Conservation (phyloP, 192 early-diverging fungal species). For the Coemansia pectinata region DNA sequence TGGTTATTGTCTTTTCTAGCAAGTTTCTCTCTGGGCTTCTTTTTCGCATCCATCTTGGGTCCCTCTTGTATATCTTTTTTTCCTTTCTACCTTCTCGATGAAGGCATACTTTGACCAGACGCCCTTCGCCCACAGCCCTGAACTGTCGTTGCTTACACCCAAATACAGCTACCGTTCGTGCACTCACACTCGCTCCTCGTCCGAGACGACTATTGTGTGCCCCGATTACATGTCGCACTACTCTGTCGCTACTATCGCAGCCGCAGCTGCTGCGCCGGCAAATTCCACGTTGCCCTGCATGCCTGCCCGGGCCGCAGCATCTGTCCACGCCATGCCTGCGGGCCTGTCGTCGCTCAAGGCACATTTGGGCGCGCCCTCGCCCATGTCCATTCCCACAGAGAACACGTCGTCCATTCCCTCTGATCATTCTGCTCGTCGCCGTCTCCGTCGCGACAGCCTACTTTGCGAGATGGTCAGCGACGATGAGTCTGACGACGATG, state of each 20-base stretch:
- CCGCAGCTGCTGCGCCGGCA: slow-evolving; percentile 8
- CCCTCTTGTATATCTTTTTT: background rate
- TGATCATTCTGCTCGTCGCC: background rate
- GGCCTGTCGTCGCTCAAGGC: background rate
- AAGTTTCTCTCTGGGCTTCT: background rate
- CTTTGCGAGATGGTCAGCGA: slow-evolving; percentile 9
- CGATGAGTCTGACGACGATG: background rate
- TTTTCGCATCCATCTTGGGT: background rate
- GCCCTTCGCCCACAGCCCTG: slow-evolving; percentile 1
- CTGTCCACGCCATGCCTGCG: background rate
- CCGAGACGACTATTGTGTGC: slow-evolving; percentile 28
- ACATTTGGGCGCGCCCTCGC: slow-evolving; percentile 1
- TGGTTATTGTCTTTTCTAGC: background rate
- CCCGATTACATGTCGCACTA: slow-evolving; percentile 10
- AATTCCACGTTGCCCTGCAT: slow-evolving; percentile 5
- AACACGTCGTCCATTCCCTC: slow-evolving; percentile 6
- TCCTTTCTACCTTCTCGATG: background rate
- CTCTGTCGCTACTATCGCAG: slow-evolving; percentile 3
- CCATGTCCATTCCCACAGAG: slow-evolving; percentile 13
- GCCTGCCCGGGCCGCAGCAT: slow-evolving; percentile 4
- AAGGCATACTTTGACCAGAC: slow-evolving; percentile 13
- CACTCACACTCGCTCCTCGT: slow-evolving; percentile 40
- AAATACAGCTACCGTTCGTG: background rate
- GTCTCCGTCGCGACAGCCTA: slow-evolving; percentile 18
- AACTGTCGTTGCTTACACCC: slow-evolving; percentile 1